A percentile compares a stretch with the other conserved stretches of the same genome.
Evolutionary conservation across 495 filamentous ascomycete species (phyloP).

Genomic region (Bacidia gigantensis): DNA sequence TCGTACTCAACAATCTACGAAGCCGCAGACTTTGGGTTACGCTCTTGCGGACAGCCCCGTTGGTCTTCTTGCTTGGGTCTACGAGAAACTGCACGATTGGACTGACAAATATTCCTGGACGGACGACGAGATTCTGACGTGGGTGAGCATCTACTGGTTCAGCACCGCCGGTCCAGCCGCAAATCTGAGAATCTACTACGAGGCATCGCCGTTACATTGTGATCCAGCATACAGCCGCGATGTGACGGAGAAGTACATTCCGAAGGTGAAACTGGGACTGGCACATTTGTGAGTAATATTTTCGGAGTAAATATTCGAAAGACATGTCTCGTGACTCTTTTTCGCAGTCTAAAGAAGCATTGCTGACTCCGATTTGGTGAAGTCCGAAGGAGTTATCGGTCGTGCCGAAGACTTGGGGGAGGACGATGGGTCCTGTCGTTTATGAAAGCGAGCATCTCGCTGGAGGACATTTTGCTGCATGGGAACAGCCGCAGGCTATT

Average conservation of each 20-base stretch:
- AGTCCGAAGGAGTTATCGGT: slow-evolving; percentile 36
- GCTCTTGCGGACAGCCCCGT: slow-evolving; percentile 46
- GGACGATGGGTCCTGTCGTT: slow-evolving; percentile 39
- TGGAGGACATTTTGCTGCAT: slow-evolving; percentile 54
- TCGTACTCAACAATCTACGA: slow-evolving; percentile 40
- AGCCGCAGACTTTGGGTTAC: slow-evolving; percentile 49
- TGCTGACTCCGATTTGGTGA: too few species aligned
- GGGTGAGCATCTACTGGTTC: slow-evolving; percentile 52
- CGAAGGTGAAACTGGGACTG: slow-evolving; percentile 40
- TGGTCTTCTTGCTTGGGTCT: slow-evolving; percentile 50
- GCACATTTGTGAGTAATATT: too few species aligned
- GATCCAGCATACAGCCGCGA: slow-evolving; percentile 2
- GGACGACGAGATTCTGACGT: slow-evolving; percentile 52
- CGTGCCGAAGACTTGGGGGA: slow-evolving; percentile 36
- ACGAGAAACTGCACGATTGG: slow-evolving; percentile 59
- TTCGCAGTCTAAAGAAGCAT: too few species aligned
- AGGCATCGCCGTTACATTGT: slow-evolving; percentile 23
- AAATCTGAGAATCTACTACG: slow-evolving; percentile 47
- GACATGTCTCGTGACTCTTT: too few species aligned
- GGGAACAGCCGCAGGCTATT: slow-evolving; percentile 41
- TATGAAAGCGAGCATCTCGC: slow-evolving; percentile 35
- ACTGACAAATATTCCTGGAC: slow-evolving; percentile 53
- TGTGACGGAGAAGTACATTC: slow-evolving; percentile 20
- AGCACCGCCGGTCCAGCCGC: slow-evolving; percentile 41
- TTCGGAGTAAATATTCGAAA: too few species aligned